Percentiles rank a stretch among this genome's conserved stretches.
phyloP scores from a whole-genome alignment of 768 basidiomycete genomes.

The Termitomyces sp. region DNA sequence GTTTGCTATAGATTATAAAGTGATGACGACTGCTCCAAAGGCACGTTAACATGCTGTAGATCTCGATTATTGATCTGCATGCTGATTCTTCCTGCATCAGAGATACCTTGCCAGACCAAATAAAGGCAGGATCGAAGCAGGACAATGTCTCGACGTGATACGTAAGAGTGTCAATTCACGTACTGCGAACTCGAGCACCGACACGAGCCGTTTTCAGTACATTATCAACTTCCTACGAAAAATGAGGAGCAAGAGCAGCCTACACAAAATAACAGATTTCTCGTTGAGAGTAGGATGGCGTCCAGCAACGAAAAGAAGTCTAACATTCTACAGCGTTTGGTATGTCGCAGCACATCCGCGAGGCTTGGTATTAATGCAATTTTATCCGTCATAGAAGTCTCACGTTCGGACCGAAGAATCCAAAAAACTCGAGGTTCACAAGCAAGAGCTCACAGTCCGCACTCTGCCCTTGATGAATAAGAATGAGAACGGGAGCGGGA shows the following conservation, averaged over 20 bases:
- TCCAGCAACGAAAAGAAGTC: not conserved
- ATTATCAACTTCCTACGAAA: not conserved
- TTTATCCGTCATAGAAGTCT: not conserved
- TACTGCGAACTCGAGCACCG: no score
- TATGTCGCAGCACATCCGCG: not conserved
- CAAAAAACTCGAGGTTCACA: not conserved
- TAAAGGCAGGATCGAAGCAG: not conserved
- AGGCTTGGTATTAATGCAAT: not conserved
- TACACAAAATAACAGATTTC: not conserved
- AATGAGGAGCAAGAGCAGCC: not conserved
- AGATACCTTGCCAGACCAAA: conserved; percentile 2
- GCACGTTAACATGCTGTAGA: not conserved
- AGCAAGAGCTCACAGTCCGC: not conserved
- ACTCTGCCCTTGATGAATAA: not conserved
- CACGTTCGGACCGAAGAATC: not conserved
- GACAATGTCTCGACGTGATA: not conserved
- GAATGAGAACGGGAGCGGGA: not conserved
- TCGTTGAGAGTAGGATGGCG: conserved; percentile 1
- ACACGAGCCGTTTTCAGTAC: not conserved
- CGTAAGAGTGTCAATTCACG: not conserved
- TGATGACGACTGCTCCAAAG: conserved; percentile 2
- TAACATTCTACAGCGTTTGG: not conserved
- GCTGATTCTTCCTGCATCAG: not conserved
- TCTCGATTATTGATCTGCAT: not conserved
- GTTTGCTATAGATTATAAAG: not conserved